Evolutionary conservation across 495 filamentous ascomycete species (phyloP), one percentile per base, ranked within the genome.

Genomic region (Daldinia concentrica): DNA sequence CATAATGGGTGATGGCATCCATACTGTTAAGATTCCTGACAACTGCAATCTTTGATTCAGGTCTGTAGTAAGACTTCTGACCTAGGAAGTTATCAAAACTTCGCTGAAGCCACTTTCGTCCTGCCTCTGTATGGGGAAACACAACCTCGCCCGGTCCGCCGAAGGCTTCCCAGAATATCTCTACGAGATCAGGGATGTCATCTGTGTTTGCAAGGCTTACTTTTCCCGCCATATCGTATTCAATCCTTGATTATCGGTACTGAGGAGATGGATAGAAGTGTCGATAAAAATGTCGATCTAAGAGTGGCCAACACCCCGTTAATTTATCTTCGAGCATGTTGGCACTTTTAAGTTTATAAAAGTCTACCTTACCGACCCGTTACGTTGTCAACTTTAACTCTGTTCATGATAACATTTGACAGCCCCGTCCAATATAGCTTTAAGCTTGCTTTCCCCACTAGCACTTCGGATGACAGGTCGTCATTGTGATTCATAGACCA

Each of bases 141-240:
- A 72, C 51, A 17, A 68, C 43, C 26, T 77, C 73, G 4, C 66
- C 75, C 2, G 75, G 69, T 17, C 73, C 75, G 57, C 64, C 67
- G 24, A 77, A 77, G 22, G 75, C 72, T 56, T 77, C 75, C 73
- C 72, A 75, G 41, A 77, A 75, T 30, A 77, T 77, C 51, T 57
- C 55, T 8, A 77, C 36, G 11, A 75, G 67, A 11, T 77, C 75
- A n/a, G 75, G 67, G 22, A 77, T 75, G 34, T 77, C 70, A 26
- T 75, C 67, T n/a, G 58, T 50, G 6, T 50, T 77, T 17, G 75
- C 75, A 12, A 77, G 29, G 51, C 55, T 64, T 88, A 55, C 90
- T 87, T 71, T 67, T 4, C 54, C 59, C n/a, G 69, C 73, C 66
- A 71, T 70, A 3, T 67, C 6, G 19, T 50, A 27, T 36, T 12